Evolutionary conservation across 2,329 filamentous ascomycete genomes (phyloP).

Genomic region (Penicillium sp.): DNA sequence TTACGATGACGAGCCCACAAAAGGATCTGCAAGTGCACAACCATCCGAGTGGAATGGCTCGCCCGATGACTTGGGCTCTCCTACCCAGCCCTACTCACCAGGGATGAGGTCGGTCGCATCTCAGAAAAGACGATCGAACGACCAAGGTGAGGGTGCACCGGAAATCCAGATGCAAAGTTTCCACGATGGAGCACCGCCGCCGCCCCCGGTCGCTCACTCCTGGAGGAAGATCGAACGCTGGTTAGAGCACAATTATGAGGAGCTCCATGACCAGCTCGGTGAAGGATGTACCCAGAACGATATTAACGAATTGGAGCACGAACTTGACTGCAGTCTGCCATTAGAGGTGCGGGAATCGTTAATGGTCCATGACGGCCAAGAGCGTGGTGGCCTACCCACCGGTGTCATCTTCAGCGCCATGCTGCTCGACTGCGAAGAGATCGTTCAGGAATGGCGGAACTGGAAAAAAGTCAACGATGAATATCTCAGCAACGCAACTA

Average conservation of each 20-base stretch:
- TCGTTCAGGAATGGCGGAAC: conserved; percentile 95
- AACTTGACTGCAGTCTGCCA: conserved; percentile 89
- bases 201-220: conserved; percentile 82
- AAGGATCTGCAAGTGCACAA: conserved; percentile 54
- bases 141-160: conserved; percentile 66
- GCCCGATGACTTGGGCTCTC: conserved; percentile 54
- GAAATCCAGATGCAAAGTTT: conserved; percentile 98
- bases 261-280: conserved; percentile 88
- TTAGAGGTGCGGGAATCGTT: conserved; percentile 91
- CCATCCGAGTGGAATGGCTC: conserved; percentile 61
- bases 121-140: conserved; percentile 57
- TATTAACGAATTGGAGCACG: conserved; percentile 92
- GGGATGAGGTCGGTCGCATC: conserved; percentile 79
- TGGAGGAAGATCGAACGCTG: conserved; percentile 93
- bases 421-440: conserved; percentile 96
- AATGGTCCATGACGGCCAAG: conserved; percentile 91
- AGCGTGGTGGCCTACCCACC: conserved; percentile 84
- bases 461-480: conserved; percentile 93
- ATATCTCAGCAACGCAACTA: conserved; percentile 63
- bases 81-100: conserved; percentile 77
- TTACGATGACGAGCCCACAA: conserved; percentile 69
- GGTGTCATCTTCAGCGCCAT: conserved; percentile 92
- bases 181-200: conserved; percentile 82
- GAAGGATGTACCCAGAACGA: conserved; percentile 92
- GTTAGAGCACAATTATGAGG: conserved; percentile 92